Base-by-base conservation (phyloP, 106 monocot genomes). In the Dendrobium chrysotoxum region DNA sequence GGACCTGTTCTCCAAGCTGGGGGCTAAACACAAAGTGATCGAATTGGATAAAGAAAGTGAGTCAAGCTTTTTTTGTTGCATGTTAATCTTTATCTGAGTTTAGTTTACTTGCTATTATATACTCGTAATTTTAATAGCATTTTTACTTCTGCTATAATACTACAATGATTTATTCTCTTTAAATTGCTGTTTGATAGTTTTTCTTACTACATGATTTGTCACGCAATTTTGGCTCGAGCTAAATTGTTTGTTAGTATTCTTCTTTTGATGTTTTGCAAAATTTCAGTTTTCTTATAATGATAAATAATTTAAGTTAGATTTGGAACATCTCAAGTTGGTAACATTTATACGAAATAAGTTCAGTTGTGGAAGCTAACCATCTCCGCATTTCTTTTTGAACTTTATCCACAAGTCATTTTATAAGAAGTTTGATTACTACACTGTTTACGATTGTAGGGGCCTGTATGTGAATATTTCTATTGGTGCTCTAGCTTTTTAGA, bases 31-130 rank as follows among this genome's bases (percentile, higher is more conserved):
- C 83, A 90, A 83, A 53, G 84, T 80, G 16, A 64, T 94, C 55
- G 92, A 97, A 66, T 77, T 97, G 84, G 86, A 97, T 81, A 55
- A 38, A 11, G 92, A 97, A 79, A 91, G 96, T 96, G 72, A 87
- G 92, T 85, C 21, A 12, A 46, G 40, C 7, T 82, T 38, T 15
- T 31, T 67, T 72, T 7, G 26, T 47, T 76, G 20, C 46, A 76
- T 76, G 47, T 41, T 31, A 13, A 35, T 70, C 35, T 38, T 28
- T 30, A 70, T 70, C 66, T 66, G 8, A 44, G 21, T n/a, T 40
- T 40, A 42, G 6, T 40, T 46, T n/a, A 23, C n/a, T 61, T n/a
- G 8, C 61, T 21, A 61, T 20, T 0, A 61, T 61, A 61, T 61
- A 23, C 61, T 3, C 23, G 3, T 23, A n/a, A 23, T 23, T 61